Conservation (phyloP, 345 rosid genomes). For the Microthlaspi erraticum region DNA sequence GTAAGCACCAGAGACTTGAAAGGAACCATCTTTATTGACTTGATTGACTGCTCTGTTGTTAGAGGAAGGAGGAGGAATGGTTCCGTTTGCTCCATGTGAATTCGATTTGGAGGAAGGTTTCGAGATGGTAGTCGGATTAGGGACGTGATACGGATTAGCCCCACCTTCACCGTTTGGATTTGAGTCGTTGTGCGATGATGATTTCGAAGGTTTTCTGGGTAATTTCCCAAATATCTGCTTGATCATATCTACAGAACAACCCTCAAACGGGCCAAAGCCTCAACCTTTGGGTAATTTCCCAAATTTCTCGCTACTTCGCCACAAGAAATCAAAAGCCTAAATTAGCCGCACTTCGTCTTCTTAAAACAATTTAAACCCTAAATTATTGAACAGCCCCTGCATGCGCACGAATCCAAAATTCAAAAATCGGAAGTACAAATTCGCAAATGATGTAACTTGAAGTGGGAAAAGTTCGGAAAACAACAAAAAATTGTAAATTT, state of each 20-base stretch:
- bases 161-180: constrained; percentile 50
- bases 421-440: neutral
- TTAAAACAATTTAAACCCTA: constrained; percentile 14
- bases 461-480: neutral
- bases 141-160: constrained; percentile 21
- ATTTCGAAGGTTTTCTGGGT: constrained; percentile 72
- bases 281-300: too few relatives aligned
- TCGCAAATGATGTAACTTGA: neutral
- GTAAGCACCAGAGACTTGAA: too few relatives aligned
- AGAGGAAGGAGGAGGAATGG: constrained; percentile 42
- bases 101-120: constrained; percentile 48
- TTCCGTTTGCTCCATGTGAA: constrained; percentile 58
- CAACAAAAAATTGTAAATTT: constrained; percentile 3
- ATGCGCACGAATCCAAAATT: constrained; percentile 19
- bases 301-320: constrained; percentile 3
- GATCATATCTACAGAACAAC: constrained; percentile 60
- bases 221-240: constrained; percentile 78
- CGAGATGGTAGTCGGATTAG: constrained; percentile 47
- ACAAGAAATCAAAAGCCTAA: constrained; percentile 13
- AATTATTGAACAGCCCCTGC: constrained; percentile 39
- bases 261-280: constrained; percentile 15
- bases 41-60: constrained; percentile 51
- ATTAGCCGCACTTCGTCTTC: neutral
- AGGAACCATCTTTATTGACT: too few relatives aligned
- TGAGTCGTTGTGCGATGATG: constrained; percentile 58